phyloP scores from a whole-genome alignment of 2,329 filamentous ascomycete genomes.

The Phyllosticta citribraziliensis region DNA sequence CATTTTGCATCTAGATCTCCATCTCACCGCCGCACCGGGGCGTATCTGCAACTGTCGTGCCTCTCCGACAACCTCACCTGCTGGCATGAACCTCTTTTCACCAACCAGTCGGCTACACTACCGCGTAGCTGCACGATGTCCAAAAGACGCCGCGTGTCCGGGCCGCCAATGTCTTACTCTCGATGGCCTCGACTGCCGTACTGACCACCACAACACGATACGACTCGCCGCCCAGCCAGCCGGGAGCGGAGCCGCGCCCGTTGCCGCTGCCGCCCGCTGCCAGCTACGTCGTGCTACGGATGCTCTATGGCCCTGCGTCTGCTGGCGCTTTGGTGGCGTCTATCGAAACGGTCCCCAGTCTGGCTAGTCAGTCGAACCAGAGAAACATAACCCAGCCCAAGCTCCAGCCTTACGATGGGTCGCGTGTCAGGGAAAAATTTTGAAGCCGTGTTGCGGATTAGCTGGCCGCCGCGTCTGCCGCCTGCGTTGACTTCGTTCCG shows the following conservation, averaged over 20 bases:
- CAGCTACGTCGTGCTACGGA: not conserved
- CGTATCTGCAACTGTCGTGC: not conserved
- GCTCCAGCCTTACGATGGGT: not conserved
- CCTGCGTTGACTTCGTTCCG: not conserved
- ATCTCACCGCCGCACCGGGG: not conserved
- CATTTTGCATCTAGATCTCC: not conserved
- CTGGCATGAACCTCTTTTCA: not conserved
- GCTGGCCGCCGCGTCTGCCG: not conserved
- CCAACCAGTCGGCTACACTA: not conserved
- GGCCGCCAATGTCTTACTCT: not conserved
- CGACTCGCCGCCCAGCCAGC: not conserved
- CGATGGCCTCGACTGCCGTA: not conserved
- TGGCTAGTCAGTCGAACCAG: not conserved
- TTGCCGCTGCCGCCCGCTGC: not conserved
- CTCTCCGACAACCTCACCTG: not conserved
- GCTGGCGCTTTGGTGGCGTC: not conserved
- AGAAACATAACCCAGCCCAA: not conserved
- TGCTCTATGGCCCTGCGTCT: not conserved
- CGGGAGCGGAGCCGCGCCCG: not conserved
- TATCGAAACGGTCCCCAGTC: not conserved
- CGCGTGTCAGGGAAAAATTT: not conserved
- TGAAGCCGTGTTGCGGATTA: not conserved
- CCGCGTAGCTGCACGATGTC: too few relatives aligned
- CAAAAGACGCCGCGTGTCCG: not conserved
- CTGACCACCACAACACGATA: not conserved